A percentile compares a stretch with the other conserved stretches of the same genome.
These are phyloP conservation scores for Chrysanthemum seticuspe DNA, from an alignment of 129 eudicot species.

Conservation along the genomic window DNA sequence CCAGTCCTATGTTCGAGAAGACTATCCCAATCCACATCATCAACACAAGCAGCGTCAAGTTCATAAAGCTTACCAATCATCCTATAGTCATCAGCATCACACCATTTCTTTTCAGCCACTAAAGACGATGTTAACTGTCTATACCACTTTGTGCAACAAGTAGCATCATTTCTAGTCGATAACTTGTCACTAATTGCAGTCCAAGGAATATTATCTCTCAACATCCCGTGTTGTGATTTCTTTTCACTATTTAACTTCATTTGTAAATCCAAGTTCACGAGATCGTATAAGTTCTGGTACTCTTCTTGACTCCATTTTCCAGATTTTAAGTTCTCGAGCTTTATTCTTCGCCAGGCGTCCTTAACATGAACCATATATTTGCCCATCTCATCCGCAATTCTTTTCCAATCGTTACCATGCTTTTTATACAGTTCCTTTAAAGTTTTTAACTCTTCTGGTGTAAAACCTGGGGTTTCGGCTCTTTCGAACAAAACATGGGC, in stretches of 20 bases:
- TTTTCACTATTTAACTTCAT: slow-evolving; percentile 1
- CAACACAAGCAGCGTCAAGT: slow-evolving; percentile 18
- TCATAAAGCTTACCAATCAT: slow-evolving; percentile 17
- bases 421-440: slow-evolving; percentile 2
- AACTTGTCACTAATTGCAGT: slow-evolving; percentile 18
- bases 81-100: slow-evolving; percentile 20
- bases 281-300: slow-evolving; percentile 16
- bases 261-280: slow-evolving; percentile 20
- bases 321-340: not conserved
- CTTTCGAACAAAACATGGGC: slow-evolving; percentile 18
- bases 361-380: slow-evolving; percentile 18
- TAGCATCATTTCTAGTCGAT: slow-evolving; percentile 13
- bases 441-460: slow-evolving; percentile 10
- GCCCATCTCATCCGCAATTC: slow-evolving; percentile 1
- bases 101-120: slow-evolving; percentile 21
- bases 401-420: slow-evolving; percentile 14
- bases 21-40: slow-evolving; percentile 22
- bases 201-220: slow-evolving; percentile 22
- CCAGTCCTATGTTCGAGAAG: slow-evolving; percentile 25
- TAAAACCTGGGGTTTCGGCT: slow-evolving; percentile 11
- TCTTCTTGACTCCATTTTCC: slow-evolving; percentile 24
- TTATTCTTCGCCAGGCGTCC: slow-evolving; percentile 18
- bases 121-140: slow-evolving; percentile 6
- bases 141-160: slow-evolving; percentile 19
- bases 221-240: slow-evolving; percentile 19